Conservation (phyloP, 371 early-diverging fungal genomes). For the Mucor indicus region DNA sequence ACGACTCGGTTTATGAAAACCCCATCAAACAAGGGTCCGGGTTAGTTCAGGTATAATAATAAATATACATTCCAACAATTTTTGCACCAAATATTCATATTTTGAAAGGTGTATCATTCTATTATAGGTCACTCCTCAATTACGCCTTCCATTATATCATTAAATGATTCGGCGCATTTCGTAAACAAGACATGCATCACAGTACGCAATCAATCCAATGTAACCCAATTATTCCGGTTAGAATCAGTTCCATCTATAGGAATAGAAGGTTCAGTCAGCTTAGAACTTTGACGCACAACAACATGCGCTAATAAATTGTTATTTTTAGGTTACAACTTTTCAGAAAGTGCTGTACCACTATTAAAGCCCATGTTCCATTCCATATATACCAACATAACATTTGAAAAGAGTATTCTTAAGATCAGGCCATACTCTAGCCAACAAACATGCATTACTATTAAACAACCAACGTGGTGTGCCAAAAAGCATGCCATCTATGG, state of each 20-base stretch:
- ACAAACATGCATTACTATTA: no score
- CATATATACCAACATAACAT: not conserved
- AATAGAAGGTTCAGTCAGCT: not conserved
- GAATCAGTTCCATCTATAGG: not conserved
- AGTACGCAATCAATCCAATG: conserved; percentile 4
- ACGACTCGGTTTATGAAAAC: conserved; percentile 14
- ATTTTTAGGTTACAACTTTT: conserved; percentile 8
- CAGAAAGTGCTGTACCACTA: conserved; percentile 6
- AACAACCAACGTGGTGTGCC: not conserved
- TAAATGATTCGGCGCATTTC: conserved; percentile 17
- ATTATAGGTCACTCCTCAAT: conserved; percentile 1
- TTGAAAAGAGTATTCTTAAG: not conserved
- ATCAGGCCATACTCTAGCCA: no score
- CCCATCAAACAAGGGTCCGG: conserved; percentile 56
- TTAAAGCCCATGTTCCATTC: not conserved
- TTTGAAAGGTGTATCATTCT: conserved; percentile 9
- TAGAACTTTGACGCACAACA: not conserved
- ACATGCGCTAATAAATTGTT: not conserved
- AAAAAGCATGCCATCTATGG: conserved; percentile 19
- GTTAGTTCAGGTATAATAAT: conserved; percentile 40
- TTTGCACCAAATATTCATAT: not conserved
- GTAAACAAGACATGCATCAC: not conserved
- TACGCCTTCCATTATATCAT: conserved; percentile 6
- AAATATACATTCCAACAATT: no score
- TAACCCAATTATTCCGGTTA: not conserved